Conservation (phyloP, 2,329 filamentous ascomycete species). For the Fusarium denticulatum region DNA sequence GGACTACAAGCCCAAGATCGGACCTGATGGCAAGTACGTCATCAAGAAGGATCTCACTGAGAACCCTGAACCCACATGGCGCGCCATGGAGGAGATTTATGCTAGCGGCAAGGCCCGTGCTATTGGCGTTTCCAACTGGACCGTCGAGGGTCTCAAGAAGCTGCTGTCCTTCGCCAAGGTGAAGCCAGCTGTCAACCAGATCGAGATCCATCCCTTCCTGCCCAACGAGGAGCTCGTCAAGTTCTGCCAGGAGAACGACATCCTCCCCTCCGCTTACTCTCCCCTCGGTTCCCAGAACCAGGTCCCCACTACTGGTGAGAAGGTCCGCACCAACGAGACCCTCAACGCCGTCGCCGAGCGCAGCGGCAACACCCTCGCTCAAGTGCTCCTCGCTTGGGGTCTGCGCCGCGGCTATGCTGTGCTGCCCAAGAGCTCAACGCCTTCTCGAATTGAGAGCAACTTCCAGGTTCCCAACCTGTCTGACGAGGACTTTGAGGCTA, state of each 20-base stretch:
- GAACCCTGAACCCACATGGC: conserved; percentile 59
- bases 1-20: conserved; percentile 55
- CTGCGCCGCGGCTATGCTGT: conserved; percentile 73
- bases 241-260: conserved; percentile 62
- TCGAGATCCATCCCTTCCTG: conserved; percentile 50
- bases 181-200: conserved; percentile 62
- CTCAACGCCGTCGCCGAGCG: conserved; percentile 63
- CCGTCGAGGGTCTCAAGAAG: conserved; percentile 51
- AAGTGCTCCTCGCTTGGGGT: conserved; percentile 68
- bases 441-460: conserved; percentile 63
- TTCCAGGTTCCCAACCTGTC: conserved; percentile 39
- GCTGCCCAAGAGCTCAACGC: conserved; percentile 75
- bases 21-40: conserved; percentile 58
- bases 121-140: conserved; percentile 65
- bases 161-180: conserved; percentile 52
- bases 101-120: conserved; percentile 52
- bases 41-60: conserved; percentile 57
- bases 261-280: conserved; percentile 65
- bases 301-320: conserved; percentile 42
- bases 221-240: conserved; percentile 60
- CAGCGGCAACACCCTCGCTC: conserved; percentile 61
- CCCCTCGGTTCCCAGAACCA: conserved; percentile 67
- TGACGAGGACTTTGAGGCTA: conserved; percentile 66
- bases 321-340: conserved; percentile 47
- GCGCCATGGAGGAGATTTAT: conserved; percentile 63